These are phyloP conservation scores for Wakefieldia striispora DNA, from an alignment of 768 basidiomycete species.

Conservation along the genomic window DNA sequence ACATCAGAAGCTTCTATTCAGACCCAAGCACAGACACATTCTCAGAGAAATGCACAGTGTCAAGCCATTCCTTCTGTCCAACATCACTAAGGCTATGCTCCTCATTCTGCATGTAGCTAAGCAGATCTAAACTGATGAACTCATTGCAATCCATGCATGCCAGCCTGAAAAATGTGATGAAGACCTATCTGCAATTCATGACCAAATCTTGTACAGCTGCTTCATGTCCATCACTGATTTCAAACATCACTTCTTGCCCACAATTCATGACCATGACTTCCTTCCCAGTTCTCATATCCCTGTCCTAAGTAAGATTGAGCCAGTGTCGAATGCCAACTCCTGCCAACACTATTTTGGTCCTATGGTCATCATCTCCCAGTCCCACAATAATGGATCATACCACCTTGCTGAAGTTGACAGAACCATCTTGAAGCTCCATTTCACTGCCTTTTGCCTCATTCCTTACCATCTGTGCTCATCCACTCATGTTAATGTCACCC, in stretches of 20 bases:
- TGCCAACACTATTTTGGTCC: neutral
- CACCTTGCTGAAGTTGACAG: slow-evolving; percentile 12
- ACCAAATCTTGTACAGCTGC: slow-evolving; percentile 7
- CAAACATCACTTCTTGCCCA: slow-evolving; percentile 7
- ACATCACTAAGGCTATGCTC: slow-evolving; percentile 32
- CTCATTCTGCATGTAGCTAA: slow-evolving; percentile 16
- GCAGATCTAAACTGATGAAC: slow-evolving; percentile 13
- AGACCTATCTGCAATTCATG: slow-evolving; percentile 2
- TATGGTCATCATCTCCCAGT: too few species aligned
- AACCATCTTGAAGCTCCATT: neutral
- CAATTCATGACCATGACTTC: slow-evolving; percentile 28
- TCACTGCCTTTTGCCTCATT: neutral
- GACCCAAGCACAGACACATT: neutral
- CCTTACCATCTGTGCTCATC: too few species aligned
- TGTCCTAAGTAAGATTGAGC: slow-evolving; percentile 27
- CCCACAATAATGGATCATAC: neutral
- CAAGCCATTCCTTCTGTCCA: slow-evolving; percentile 27
- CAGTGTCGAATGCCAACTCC: neutral
- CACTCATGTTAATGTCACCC: too few species aligned
- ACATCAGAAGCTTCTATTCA: slow-evolving; percentile 24
- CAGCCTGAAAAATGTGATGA: slow-evolving; percentile 24
- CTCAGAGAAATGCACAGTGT: slow-evolving; percentile 15
- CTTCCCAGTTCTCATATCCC: slow-evolving; percentile 28
- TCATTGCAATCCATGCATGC: slow-evolving; percentile 21
- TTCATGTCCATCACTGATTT: slow-evolving; percentile 10